Conservation (phyloP, 495 filamentous ascomycete species). For the Copromyces sp. region DNA sequence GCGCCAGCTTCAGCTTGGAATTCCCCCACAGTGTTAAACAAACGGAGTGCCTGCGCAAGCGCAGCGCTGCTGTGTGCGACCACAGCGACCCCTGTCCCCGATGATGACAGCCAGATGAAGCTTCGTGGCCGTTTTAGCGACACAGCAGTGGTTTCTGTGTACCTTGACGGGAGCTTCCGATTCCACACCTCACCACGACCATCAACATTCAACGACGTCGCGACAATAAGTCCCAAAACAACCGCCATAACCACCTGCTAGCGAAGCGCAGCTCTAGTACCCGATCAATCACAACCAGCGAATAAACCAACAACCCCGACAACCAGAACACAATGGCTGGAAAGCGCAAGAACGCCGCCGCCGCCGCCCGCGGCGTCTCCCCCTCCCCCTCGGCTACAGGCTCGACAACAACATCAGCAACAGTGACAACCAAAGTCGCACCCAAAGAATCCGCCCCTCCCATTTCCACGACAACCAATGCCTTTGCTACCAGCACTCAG, state of each 20-base stretch:
- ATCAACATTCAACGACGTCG: not conserved
- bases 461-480: not conserved
- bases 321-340: conserved; percentile 23
- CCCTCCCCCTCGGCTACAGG: conserved; percentile 7
- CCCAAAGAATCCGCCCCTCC: not conserved
- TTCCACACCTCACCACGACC: not conserved
- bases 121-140: conserved; percentile 26
- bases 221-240: not conserved
- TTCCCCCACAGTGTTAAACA: not conserved
- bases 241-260: not conserved
- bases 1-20: not conserved
- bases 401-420: conserved; percentile 10
- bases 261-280: not conserved
- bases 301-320: not conserved
- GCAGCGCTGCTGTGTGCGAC: not conserved
- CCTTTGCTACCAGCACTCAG: not conserved
- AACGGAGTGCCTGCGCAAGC: not conserved
- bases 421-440: conserved; percentile 9
- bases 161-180: conserved; percentile 1
- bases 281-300: not conserved
- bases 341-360: conserved; percentile 18
- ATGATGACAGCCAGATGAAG: conserved; percentile 15
- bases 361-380: conserved; percentile 12
- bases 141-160: not conserved
- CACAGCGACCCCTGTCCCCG: not conserved